Conservation (phyloP, 768 basidiomycete genomes). For the Russula earlei region DNA sequence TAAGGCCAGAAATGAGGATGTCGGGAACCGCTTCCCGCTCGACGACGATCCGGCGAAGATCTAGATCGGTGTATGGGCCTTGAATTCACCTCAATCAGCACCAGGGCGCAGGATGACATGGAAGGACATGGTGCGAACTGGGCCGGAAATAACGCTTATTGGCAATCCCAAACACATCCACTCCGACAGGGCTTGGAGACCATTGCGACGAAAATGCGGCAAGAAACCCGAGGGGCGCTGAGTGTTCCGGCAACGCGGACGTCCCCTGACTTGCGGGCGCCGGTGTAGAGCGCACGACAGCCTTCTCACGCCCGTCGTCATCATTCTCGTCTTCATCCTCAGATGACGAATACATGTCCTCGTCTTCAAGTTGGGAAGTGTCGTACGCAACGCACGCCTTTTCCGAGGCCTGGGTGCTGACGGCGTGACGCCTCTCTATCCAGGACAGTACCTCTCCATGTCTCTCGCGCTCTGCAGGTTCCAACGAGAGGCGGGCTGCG, state of each 20-base stretch:
- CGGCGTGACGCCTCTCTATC: conserved; percentile 25
- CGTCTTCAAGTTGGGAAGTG: conserved; percentile 26
- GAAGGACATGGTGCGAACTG: background rate
- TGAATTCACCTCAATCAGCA: background rate
- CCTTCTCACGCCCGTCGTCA: conserved; percentile 6
- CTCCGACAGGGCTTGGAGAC: background rate
- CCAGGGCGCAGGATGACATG: background rate
- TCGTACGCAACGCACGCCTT: conserved; percentile 23
- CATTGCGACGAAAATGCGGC: conserved; percentile 13
- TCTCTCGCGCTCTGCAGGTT: conserved; percentile 21
- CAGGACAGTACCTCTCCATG: conserved; percentile 26
- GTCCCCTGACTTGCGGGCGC: background rate
- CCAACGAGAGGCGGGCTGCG: conserved; percentile 23
- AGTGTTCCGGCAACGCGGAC: background rate
- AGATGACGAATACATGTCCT: conserved; percentile 21
- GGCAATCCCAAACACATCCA: conserved; percentile 11
- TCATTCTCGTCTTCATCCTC: conserved; percentile 21
- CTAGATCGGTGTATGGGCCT: conserved; percentile 26
- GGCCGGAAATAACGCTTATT: conserved; percentile 19
- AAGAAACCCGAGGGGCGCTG: conserved; percentile 14
- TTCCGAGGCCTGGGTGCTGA: conserved; percentile 16
- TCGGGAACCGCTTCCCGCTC: conserved; percentile 28
- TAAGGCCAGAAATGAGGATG: conserved; percentile 27
- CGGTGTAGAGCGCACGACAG: conserved; percentile 11
- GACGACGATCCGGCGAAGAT: conserved; percentile 27